phyloP scores from a whole-genome alignment of 1,284 basidiomycete genomes.

The Wallemia mellicola region DNA sequence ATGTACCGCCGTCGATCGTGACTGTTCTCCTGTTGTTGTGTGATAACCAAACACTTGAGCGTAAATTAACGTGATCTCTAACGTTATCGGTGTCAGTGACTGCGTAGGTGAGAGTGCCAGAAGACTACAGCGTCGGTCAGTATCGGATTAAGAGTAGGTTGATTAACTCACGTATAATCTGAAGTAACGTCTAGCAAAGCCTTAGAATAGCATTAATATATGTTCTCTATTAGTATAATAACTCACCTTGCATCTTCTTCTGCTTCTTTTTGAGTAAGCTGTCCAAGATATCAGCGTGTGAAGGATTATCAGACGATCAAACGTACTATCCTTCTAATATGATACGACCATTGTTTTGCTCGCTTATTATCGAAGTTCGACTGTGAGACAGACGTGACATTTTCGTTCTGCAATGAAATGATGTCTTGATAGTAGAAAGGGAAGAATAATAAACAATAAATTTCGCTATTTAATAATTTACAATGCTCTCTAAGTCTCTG shows the following conservation, averaged over 20 bases:
- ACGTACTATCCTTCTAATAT: not conserved
- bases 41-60: not conserved
- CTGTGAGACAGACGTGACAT: not conserved
- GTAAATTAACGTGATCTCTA: not conserved
- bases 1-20: slow-evolving; percentile 1
- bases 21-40: not conserved
- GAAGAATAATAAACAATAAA: not conserved
- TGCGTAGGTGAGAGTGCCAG: not conserved
- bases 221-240: not conserved
- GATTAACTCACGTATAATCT: not conserved
- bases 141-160: not conserved
- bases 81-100: not conserved
- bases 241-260: slow-evolving; percentile 1
- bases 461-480: not conserved
- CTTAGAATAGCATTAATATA: not conserved
- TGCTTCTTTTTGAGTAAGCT: slow-evolving; percentile 1
- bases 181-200: slow-evolving; percentile 1
- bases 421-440: not conserved
- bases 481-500: slow-evolving; percentile 27
- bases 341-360: not conserved
- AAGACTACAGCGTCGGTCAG: not conserved
- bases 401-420: not conserved
- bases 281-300: not conserved
- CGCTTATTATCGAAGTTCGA: not conserved
- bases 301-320: not conserved